A percentile compares a stretch with the other conserved stretches of the same genome.
These are phyloP conservation scores for Brassica carinata DNA, from an alignment of 345 rosid genomes.

Conservation along the genomic window DNA sequence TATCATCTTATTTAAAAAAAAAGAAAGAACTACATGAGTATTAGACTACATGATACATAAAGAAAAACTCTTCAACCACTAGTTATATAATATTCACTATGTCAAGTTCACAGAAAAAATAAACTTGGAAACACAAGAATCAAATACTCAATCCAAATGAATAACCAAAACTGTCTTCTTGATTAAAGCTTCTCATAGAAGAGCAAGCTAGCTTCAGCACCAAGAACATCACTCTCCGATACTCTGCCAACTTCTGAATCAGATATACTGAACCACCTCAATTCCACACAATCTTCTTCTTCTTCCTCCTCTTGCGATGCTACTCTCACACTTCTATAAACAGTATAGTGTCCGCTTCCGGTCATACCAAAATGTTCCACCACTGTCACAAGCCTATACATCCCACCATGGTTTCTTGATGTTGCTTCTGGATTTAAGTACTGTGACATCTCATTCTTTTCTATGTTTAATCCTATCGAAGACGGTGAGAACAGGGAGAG, in stretches of 20 bases:
- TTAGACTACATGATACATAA: neutral
- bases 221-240: constrained; percentile 71
- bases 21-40: neutral
- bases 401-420: constrained; percentile 5
- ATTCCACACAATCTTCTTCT: constrained; percentile 19
- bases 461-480: constrained; percentile 34
- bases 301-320: constrained; percentile 27
- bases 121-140: neutral
- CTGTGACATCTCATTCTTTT: constrained; percentile 16
- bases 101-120: neutral
- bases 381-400: constrained; percentile 67
- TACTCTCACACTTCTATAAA: constrained; percentile 58
- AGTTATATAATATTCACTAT: neutral
- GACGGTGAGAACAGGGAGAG: constrained; percentile 27
- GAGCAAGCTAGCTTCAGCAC: constrained; percentile 86
- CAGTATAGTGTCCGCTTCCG: constrained; percentile 84
- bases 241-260: constrained; percentile 65
- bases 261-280: constrained; percentile 76
- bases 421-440: constrained; percentile 34
- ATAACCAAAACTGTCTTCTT: neutral
- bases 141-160: neutral
- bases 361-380: constrained; percentile 84
- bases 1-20: neutral
- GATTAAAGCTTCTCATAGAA: constrained; percentile 60
- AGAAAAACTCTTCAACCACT: neutral